phyloP scores from a whole-genome alignment of 1,139 yeast genomes.

The Nadsonia starkeyi-henricii region DNA sequence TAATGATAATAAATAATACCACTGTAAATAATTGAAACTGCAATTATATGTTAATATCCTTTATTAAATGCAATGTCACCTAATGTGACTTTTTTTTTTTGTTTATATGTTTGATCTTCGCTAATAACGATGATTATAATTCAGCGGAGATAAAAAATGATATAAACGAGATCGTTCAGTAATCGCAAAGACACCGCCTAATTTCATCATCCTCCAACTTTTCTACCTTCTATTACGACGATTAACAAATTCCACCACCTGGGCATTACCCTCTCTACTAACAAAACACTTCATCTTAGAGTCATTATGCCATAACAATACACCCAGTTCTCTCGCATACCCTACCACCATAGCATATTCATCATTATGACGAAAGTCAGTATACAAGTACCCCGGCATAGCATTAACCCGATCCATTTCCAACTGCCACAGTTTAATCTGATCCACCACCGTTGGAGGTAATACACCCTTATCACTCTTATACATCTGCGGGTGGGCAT shows the following conservation, averaged over 20 bases:
- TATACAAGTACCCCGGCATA: constrained; percentile 75
- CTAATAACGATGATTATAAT: no score
- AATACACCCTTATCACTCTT: constrained; percentile 24
- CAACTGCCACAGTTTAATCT: constrained; percentile 87
- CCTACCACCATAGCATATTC: constrained; percentile 62
- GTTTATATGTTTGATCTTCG: no score
- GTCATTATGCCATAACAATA: constrained; percentile 69
- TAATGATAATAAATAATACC: no score
- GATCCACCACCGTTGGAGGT: constrained; percentile 95
- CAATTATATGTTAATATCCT: no score
- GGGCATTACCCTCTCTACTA: constrained; percentile 75
- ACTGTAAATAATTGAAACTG: no score
- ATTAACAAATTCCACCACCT: constrained; percentile 75
- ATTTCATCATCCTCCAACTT: no score
- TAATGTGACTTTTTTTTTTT: no score
- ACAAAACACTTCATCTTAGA: constrained; percentile 59
- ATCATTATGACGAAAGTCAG: constrained; percentile 64
- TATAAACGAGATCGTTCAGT: no score
- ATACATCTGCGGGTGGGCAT: constrained; percentile 90
- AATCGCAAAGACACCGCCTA: no score
- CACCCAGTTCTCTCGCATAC: constrained; percentile 87
- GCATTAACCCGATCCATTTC: constrained; percentile 87
- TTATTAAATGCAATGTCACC: no score
- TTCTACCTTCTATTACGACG: constrained; percentile 28
- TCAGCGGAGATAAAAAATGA: no score